A percentile compares a stretch with the other conserved stretches of the same genome.
Evolutionary conservation across 176 grass and related monocot species (phyloP).

Genomic region (Avena insularis): DNA sequence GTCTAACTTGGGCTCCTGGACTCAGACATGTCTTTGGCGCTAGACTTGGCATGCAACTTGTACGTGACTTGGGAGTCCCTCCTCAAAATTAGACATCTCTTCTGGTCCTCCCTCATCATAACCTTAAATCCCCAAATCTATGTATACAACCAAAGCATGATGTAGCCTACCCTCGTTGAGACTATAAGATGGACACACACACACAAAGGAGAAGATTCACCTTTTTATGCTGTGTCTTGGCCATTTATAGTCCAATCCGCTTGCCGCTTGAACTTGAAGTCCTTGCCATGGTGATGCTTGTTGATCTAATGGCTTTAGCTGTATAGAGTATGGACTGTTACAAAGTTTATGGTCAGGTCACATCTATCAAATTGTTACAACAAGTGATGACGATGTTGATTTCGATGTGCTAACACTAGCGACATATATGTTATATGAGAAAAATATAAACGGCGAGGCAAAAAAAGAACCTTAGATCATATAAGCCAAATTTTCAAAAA

Average conservation of each 20-base stretch:
- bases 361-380: constrained; percentile 22
- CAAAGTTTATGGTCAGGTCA: constrained; percentile 4
- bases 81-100: background rate
- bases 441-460: background rate
- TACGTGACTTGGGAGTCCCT: background rate
- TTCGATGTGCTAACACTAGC: constrained; percentile 28
- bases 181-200: background rate
- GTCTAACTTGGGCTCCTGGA: background rate
- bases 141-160: background rate
- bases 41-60: background rate
- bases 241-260: background rate
- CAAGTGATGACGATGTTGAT: background rate
- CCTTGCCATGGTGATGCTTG: background rate
- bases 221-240: constrained; percentile 2
- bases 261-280: background rate
- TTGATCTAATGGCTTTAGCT: background rate
- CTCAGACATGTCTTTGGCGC: background rate
- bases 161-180: background rate
- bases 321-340: background rate
- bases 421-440: background rate
- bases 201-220: background rate
- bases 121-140: background rate
- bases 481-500: background rate
- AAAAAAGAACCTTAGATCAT: background rate
- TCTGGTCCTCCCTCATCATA: background rate